phyloP scores from a whole-genome alignment of 2,329 filamentous ascomycete species.

The Botrytis pseudocinerea region DNA sequence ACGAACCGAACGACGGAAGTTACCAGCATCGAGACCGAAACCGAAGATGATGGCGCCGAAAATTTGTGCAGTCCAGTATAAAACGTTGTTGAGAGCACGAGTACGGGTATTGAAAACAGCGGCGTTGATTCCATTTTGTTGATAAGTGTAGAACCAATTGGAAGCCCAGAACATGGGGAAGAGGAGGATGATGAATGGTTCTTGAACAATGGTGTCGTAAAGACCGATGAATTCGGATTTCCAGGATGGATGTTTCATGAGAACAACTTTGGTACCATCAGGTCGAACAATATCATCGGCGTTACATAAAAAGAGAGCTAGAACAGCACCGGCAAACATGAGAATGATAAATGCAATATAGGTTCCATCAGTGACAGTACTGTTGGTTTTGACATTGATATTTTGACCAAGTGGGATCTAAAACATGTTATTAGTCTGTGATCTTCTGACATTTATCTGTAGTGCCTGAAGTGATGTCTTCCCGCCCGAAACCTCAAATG shows the following conservation, averaged over 20 bases:
- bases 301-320: constrained; percentile 70
- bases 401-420: constrained; percentile 74
- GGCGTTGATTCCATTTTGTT: constrained; percentile 72
- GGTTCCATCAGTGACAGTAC: constrained; percentile 70
- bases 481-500: background rate
- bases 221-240: constrained; percentile 75
- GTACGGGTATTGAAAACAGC: constrained; percentile 73
- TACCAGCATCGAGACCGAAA: constrained; percentile 63
- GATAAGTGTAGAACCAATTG: constrained; percentile 80
- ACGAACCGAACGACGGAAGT: constrained; percentile 62
- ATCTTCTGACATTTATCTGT: too few species aligned
- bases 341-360: constrained; percentile 87
- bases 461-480: background rate
- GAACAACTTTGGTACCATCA: constrained; percentile 77
- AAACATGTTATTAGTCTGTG: constrained; percentile 16
- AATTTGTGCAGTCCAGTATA: constrained; percentile 82
- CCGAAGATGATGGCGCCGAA: constrained; percentile 73
- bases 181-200: constrained; percentile 72
- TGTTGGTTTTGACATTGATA: constrained; percentile 54
- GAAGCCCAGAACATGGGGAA: constrained; percentile 82
- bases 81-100: constrained; percentile 70
- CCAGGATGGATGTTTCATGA: constrained; percentile 92
- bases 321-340: constrained; percentile 68
- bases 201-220: constrained; percentile 67
- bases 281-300: constrained; percentile 70